A percentile compares a stretch with the other conserved stretches of the same genome.
These are phyloP conservation scores for Lepiota venenata DNA, from an alignment of 768 basidiomycete species.

Conservation along the genomic window DNA sequence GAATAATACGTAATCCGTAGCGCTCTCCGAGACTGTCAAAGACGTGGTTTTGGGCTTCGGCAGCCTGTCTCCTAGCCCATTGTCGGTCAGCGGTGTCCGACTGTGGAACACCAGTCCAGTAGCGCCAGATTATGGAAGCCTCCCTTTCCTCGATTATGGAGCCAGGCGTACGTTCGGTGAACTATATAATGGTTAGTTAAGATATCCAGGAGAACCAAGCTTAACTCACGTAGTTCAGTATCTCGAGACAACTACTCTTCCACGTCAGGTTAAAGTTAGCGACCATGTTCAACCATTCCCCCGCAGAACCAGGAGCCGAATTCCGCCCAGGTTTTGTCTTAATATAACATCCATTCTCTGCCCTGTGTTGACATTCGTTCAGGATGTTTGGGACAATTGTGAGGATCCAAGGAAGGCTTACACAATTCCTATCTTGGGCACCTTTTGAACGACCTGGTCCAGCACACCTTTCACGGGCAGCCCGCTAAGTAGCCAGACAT, in stretches of 20 bases:
- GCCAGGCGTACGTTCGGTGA: conserved; percentile 85
- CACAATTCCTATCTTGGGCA: conserved; percentile 75
- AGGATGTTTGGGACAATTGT: neutral
- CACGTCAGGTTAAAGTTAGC: conserved; percentile 74
- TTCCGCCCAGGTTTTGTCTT: conserved; percentile 40
- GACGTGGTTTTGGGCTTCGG: conserved; percentile 90
- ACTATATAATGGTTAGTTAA: conserved; percentile 39
- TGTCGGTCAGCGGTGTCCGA: conserved; percentile 57
- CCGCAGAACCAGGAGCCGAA: conserved; percentile 4
- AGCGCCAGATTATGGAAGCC: conserved; percentile 82
- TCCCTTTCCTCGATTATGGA: conserved; percentile 83
- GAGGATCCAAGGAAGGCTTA: conserved; percentile 31
- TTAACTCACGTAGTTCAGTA: conserved; percentile 72
- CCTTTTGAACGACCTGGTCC: conserved; percentile 55
- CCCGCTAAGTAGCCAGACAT: conserved; percentile 83
- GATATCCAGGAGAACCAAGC: conserved; percentile 2
- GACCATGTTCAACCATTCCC: conserved; percentile 79
- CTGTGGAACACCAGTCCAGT: conserved; percentile 57
- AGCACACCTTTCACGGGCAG: conserved; percentile 60
- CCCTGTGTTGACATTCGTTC: conserved; percentile 33
- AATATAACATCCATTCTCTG: conserved; percentile 88
- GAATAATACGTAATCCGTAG: conserved; percentile 80
- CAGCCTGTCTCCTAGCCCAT: conserved; percentile 86
- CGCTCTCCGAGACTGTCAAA: conserved; percentile 86
- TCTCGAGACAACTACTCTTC: conserved; percentile 80